Percentiles rank a stretch among this genome's conserved stretches.
phyloP scores from a whole-genome alignment of 2,329 filamentous ascomycete genomes.

The Hypoxylon sp. region DNA sequence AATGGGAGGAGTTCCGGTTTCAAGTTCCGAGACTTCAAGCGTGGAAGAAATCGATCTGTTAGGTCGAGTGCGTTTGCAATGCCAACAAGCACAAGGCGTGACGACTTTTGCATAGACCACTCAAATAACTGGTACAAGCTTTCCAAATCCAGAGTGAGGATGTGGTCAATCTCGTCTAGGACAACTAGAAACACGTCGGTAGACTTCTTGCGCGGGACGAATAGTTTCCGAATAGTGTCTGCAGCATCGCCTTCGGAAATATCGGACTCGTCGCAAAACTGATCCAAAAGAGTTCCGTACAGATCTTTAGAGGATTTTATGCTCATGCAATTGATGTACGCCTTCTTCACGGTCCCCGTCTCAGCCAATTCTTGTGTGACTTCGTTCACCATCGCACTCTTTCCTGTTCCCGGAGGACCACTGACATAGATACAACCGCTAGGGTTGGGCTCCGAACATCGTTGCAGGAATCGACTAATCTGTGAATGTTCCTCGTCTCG shows the following conservation, averaged over 20 bases:
- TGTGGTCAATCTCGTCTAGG: constrained; percentile 94
- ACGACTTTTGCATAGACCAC: constrained; percentile 88
- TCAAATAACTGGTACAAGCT: constrained; percentile 96
- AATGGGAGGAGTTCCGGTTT: constrained; percentile 93
- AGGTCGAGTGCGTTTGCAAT: constrained; percentile 97
- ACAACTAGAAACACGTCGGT: constrained; percentile 82
- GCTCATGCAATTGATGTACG: constrained; percentile 97
- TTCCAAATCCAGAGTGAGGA: constrained; percentile 89
- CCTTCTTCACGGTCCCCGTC: constrained; percentile 72
- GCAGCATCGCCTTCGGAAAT: constrained; percentile 77
- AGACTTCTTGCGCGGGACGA: constrained; percentile 73
- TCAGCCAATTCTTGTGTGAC: constrained; percentile 74
- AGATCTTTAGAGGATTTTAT: constrained; percentile 90
- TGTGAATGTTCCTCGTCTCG: constrained; percentile 78
- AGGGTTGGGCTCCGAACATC: constrained; percentile 70
- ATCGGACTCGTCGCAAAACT: constrained; percentile 72
- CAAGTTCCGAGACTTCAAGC: constrained; percentile 91
- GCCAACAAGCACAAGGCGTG: constrained; percentile 86
- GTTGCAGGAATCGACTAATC: constrained; percentile 77
- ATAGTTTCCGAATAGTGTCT: constrained; percentile 77
- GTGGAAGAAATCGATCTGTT: constrained; percentile 93
- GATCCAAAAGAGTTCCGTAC: constrained; percentile 82
- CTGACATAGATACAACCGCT: constrained; percentile 94
- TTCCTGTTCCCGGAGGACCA: constrained; percentile 95
- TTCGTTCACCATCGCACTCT: constrained; percentile 92